These are phyloP conservation scores for Lentinus tigrinus DNA, from an alignment of 768 basidiomycete species.

Conservation along the genomic window DNA sequence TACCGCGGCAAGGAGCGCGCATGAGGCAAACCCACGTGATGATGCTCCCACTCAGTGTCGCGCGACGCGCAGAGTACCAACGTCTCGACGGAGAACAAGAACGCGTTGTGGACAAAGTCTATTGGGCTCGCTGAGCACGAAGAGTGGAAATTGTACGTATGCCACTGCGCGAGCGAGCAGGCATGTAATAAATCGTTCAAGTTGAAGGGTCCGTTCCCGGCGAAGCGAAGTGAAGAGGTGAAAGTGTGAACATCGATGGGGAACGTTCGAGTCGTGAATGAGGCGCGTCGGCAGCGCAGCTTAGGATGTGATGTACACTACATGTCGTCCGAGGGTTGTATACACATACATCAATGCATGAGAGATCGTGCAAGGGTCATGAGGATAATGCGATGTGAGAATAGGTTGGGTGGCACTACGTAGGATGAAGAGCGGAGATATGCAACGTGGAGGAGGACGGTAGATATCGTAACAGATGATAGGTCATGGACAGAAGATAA, in stretches of 20 bases:
- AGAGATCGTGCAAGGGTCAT: slow-evolving; percentile 16
- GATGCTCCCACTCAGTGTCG: too few relatives aligned
- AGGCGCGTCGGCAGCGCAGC: neutral
- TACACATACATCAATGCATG: slow-evolving; percentile 17
- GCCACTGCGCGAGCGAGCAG: neutral
- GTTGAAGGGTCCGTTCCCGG: neutral
- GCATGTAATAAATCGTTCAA: neutral
- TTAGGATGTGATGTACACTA: slow-evolving; percentile 11
- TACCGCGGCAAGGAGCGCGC: neutral
- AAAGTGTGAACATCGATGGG: too few relatives aligned
- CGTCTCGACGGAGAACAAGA: too few relatives aligned
- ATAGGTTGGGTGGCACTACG: neutral
- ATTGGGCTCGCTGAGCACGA: neutral
- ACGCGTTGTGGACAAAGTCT: neutral
- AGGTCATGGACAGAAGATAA: neutral
- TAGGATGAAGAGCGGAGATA: neutral
- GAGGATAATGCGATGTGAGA: slow-evolving; percentile 4
- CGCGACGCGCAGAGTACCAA: too few relatives aligned
- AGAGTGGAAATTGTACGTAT: too few relatives aligned
- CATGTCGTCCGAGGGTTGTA: slow-evolving; percentile 16
- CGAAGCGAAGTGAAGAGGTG: neutral
- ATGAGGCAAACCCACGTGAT: neutral
- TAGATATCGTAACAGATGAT: too few relatives aligned
- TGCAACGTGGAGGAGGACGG: slow-evolving; percentile 4
- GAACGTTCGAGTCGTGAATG: too few relatives aligned